Conservation (phyloP, 352 stramenopile species). For the Hyaloperonospora arabidopsidis region DNA sequence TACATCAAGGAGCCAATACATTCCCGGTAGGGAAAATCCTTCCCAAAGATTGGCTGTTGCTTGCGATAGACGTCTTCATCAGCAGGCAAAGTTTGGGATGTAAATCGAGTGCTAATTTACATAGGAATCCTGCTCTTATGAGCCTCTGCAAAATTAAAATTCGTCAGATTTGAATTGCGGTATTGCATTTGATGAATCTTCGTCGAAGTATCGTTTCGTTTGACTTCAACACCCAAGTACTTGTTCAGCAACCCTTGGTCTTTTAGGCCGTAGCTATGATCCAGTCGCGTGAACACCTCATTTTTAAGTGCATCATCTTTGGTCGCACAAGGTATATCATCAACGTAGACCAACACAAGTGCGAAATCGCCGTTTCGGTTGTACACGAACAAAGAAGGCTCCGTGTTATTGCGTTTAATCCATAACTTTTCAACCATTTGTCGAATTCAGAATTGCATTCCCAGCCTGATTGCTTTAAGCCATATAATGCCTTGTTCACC, state of each 20-base stretch:
- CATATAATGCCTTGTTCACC: background rate
- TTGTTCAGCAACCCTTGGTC: background rate
- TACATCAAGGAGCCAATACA: too few relatives aligned
- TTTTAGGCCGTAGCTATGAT: background rate
- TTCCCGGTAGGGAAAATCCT: background rate
- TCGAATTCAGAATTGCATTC: background rate
- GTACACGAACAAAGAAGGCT: background rate
- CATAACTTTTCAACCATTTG: too few relatives aligned
- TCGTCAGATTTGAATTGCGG: background rate
- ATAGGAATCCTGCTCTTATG: background rate
- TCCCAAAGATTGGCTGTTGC: background rate
- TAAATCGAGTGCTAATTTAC: background rate
- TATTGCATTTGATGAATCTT: background rate
- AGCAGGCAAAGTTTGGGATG: background rate
- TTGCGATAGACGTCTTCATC: background rate
- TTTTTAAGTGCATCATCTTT: background rate
- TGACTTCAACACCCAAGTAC: background rate
- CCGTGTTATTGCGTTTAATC: background rate
- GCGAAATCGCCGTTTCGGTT: background rate
- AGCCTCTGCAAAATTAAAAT: background rate
- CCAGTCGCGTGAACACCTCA: background rate
- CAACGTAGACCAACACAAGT: too few relatives aligned
- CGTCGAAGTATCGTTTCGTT: background rate
- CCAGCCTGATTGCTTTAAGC: background rate
- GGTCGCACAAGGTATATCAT: background rate